A percentile compares a stretch with the other conserved stretches of the same genome.
Evolutionary conservation across 441 rosid genomes (phyloP).

Genomic region (Aquilaria agallochum): DNA sequence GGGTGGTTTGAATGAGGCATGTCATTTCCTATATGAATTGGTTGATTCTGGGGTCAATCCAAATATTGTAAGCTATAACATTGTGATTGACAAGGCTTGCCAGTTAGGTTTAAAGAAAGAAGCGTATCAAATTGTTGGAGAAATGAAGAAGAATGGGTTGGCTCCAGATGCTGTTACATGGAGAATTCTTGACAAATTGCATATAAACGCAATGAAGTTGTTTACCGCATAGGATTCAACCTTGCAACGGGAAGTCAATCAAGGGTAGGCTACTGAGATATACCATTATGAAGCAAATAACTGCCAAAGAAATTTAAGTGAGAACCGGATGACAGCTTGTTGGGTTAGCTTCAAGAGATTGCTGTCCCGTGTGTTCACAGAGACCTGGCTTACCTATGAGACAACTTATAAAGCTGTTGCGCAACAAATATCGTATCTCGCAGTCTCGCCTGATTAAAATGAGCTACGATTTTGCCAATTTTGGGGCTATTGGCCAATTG

Average conservation of each 20-base stretch:
- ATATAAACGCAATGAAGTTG: conserved; percentile 17
- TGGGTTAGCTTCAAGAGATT: too few species aligned
- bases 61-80: conserved; percentile 61
- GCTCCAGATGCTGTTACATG: conserved; percentile 82
- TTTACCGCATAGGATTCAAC: conserved; percentile 8
- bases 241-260: not conserved
- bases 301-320: too few species aligned
- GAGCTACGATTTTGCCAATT: too few species aligned
- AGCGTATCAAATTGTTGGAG: conserved; percentile 69
- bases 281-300: too few species aligned
- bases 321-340: too few species aligned
- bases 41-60: conserved; percentile 65
- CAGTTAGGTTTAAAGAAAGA: conserved; percentile 63
- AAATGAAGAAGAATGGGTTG: conserved; percentile 67
- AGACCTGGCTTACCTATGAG: too few species aligned
- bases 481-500: too few species aligned
- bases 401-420: too few species aligned
- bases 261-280: not conserved
- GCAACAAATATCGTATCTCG: too few species aligned
- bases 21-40: conserved; percentile 72
- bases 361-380: too few species aligned
- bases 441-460: too few species aligned
- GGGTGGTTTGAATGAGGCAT: conserved; percentile 51
- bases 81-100: conserved; percentile 67
- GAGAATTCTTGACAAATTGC: conserved; percentile 75